A percentile compares a stretch with the other conserved stretches of the same genome.
Conservation (phyloP, 371 early-diverging fungal species). For the Neoconidiobolus thromboides region DNA sequence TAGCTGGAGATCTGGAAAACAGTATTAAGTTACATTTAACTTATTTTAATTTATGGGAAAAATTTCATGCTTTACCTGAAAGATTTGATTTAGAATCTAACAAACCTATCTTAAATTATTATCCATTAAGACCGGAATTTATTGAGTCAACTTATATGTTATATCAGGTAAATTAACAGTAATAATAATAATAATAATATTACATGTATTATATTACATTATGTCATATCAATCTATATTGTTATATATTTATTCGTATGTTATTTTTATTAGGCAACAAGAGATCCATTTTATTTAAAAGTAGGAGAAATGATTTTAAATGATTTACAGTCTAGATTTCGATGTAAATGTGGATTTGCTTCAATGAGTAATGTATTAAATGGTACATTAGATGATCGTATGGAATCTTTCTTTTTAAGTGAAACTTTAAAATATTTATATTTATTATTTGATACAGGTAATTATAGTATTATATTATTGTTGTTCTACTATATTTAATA, state of each 20-base stretch:
- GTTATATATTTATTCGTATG: not conserved
- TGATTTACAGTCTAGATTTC: constrained; percentile 50
- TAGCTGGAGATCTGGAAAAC: constrained; percentile 63
- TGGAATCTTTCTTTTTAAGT: constrained; percentile 89
- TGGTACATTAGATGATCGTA: constrained; percentile 52
- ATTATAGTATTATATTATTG: not conserved
- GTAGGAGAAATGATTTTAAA: constrained; percentile 71
- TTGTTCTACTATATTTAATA: not conserved
- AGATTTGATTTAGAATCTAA: constrained; percentile 50
- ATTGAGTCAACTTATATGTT: constrained; percentile 84
- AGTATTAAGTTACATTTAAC: constrained; percentile 65
- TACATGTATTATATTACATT: not conserved
- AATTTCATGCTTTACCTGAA: constrained; percentile 71
- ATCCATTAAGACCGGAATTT: constrained; percentile 86
- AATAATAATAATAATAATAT: not conserved
- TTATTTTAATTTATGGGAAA: constrained; percentile 68
- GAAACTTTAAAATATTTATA: constrained; percentile 90
- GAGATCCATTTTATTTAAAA: constrained; percentile 71
- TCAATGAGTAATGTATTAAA: constrained; percentile 42
- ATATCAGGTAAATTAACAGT: constrained; percentile 31
- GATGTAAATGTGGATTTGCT: constrained; percentile 74
- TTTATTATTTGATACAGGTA: constrained; percentile 57
- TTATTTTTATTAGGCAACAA: constrained; percentile 38
- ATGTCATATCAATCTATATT: not conserved
- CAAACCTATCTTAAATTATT: constrained; percentile 37